These are phyloP conservation scores for Sordariomycetes sp. DNA, from an alignment of 2,329 filamentous ascomycete genomes.

Conservation along the genomic window DNA sequence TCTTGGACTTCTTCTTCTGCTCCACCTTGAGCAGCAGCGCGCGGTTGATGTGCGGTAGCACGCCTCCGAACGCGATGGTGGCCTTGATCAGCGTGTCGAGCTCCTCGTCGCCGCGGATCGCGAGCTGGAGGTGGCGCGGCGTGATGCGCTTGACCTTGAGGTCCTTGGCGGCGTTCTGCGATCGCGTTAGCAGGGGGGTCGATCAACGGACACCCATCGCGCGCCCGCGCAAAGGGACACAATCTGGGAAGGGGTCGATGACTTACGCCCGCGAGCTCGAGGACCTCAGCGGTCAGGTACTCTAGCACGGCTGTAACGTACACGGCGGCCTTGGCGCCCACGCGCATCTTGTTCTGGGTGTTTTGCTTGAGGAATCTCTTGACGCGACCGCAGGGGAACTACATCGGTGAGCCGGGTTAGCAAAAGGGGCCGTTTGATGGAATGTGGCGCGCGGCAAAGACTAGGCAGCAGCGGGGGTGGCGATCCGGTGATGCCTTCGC, in stretches of 20 bases:
- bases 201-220: not conserved
- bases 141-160: conserved; percentile 99
- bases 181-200: conserved; percentile 9
- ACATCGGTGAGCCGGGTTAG: conserved; percentile 13
- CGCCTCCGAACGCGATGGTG: conserved; percentile 97
- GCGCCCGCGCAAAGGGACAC: not conserved
- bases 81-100: conserved; percentile 94
- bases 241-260: conserved; percentile 5
- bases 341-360: conserved; percentile 99
- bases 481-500: not conserved
- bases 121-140: conserved; percentile 91
- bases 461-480: not conserved
- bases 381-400: conserved; percentile 99
- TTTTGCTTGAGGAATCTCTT: conserved; percentile 99
- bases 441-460: not conserved
- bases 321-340: conserved; percentile 95
- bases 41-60: conserved; percentile 97
- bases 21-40: conserved; percentile 91
- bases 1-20: conserved; percentile 83
- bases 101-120: conserved; percentile 97
- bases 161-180: conserved; percentile 90
- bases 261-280: conserved; percentile 85
- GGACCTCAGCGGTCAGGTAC: conserved; percentile 94
- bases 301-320: conserved; percentile 97
- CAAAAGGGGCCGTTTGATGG: not conserved